Percentiles rank a stretch among this genome's conserved stretches.
These are phyloP conservation scores for Calocybe cyanea DNA, from an alignment of 768 basidiomycete species.

Conservation along the genomic window DNA sequence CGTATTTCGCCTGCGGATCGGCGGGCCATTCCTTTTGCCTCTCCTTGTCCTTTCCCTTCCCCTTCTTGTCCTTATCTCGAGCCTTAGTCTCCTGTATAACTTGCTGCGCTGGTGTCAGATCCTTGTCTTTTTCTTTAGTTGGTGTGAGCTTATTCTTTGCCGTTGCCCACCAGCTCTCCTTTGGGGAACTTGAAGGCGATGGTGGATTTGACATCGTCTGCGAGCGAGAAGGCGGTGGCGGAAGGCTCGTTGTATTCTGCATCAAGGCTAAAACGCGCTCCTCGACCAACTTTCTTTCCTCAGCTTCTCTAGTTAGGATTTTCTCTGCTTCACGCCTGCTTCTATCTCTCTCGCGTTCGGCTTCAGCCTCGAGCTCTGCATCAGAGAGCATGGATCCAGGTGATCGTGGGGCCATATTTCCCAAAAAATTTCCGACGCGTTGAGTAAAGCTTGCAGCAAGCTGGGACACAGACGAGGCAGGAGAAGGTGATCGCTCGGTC, in stretches of 20 bases:
- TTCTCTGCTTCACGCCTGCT: conserved; percentile 76
- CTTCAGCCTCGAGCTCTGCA: conserved; percentile 80
- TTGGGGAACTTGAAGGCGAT: conserved; percentile 61
- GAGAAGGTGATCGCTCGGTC: conserved; percentile 50
- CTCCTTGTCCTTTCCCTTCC: conserved; percentile 49
- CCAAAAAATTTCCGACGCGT: conserved; percentile 66
- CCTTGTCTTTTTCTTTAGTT: conserved; percentile 68
- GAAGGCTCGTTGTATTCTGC: conserved; percentile 41
- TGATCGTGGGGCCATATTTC: conserved; percentile 42
- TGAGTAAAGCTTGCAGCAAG: conserved; percentile 75
- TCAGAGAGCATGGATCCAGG: conserved; percentile 51
- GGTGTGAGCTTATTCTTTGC: conserved; percentile 77
- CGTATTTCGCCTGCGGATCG: conserved; percentile 44
- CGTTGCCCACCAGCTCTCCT: conserved; percentile 76
- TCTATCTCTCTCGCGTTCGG: conserved; percentile 69
- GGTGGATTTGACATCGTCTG: conserved; percentile 54
- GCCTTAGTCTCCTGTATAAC: conserved; percentile 72
- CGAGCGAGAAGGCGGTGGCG: conserved; percentile 60
- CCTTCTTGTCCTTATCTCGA: conserved; percentile 54
- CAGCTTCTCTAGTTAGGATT: conserved; percentile 69
- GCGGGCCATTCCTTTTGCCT: conserved; percentile 59
- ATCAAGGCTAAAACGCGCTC: conserved; percentile 78
- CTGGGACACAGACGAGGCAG: conserved; percentile 67
- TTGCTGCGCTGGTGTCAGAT: conserved; percentile 83
- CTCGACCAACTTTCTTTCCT: conserved; percentile 64